Evolutionary conservation across 2,329 filamentous ascomycete genomes (phyloP).

Genomic region (Westerdykella ornata): DNA sequence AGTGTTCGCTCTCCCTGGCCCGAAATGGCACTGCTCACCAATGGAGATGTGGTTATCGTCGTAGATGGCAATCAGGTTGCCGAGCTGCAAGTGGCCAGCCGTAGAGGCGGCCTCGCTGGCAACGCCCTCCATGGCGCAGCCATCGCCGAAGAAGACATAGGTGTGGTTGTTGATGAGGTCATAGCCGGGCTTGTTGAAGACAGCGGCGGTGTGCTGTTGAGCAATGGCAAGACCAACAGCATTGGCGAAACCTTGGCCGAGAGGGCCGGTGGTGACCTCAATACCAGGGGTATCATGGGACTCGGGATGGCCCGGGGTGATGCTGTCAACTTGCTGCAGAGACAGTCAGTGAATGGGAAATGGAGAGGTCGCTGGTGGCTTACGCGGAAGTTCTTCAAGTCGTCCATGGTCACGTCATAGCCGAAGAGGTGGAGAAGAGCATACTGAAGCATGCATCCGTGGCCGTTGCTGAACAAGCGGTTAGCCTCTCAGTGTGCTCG

Average conservation of each 20-base stretch:
- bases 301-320: slow-evolving; percentile 94
- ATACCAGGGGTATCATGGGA: slow-evolving; percentile 92
- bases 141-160: slow-evolving; percentile 94
- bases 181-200: slow-evolving; percentile 95
- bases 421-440: slow-evolving; percentile 94
- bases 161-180: slow-evolving; percentile 94
- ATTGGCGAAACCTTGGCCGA: slow-evolving; percentile 95
- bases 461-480: slow-evolving; percentile 66
- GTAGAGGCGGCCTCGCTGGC: slow-evolving; percentile 85
- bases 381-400: slow-evolving; percentile 95
- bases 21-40: slow-evolving; percentile 42
- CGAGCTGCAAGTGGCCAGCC: slow-evolving; percentile 93
- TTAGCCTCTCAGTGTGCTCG: too few species aligned
- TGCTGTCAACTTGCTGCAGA: slow-evolving; percentile 60
- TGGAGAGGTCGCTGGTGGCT: slow-evolving; percentile 46
- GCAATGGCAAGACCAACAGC: slow-evolving; percentile 97
- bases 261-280: slow-evolving; percentile 95
- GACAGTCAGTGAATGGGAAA: slow-evolving; percentile 10
- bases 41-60: slow-evolving; percentile 98
- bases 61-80: slow-evolving; percentile 94
- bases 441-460: slow-evolving; percentile 99
- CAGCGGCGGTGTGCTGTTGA: slow-evolving; percentile 80
- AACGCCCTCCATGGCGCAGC: slow-evolving; percentile 97
- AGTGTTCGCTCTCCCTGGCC: not conserved
- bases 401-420: slow-evolving; percentile 78